Base-by-base conservation (phyloP, 2,329 filamentous ascomycete species). In the Canariomyces notabilis region DNA sequence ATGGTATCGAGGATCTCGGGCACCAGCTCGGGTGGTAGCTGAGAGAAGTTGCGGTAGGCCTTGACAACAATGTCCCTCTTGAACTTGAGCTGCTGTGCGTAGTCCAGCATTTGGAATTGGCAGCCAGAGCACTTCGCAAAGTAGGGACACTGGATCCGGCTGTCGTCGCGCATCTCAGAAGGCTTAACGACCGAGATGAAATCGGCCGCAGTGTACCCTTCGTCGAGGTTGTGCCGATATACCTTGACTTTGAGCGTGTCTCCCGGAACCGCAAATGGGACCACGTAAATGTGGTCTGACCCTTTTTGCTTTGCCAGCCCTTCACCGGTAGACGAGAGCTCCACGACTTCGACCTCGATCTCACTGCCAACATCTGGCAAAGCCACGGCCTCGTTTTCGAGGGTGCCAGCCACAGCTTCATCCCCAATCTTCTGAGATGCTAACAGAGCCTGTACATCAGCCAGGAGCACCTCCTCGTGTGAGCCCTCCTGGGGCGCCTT, bases 101-200 rank as follows among this genome's bases (percentile, higher is more conserved):
- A 97, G 44, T 88, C 81, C 53, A 98, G 79, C 88, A 97, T 96
- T 71, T 98, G 93, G 66, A 97, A 90, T 68, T 98, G 93, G 64
- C 93, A 98, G 23, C 93, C 93, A 8, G 85, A 87, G 67, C 93
- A 98, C 44, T 75, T 77, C 33, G 80, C 73, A 62, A 98, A 98
- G 73, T 98, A 97, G 58, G 80, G 77, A 71, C 93, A 98, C 46
- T 76, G 76, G 57, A 95, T 76, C 18, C 87, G 80, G 31, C 76
- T 74, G 59, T 93, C 86, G 59, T 95, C 84, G 58, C 93, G 84
- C 44, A 84, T 73, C 1, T 82, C 76, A 0, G 87, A 89, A 0
- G 90, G 82, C 47, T 77, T 79, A 29, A 83, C 70, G 34, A 97
- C 78, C 50, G 83, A 83, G 60, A 97, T 61, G 59, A 95, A 89